Evolutionary conservation across 2,329 filamentous ascomycete species (phyloP).

Genomic region (Epichloe sp.): DNA sequence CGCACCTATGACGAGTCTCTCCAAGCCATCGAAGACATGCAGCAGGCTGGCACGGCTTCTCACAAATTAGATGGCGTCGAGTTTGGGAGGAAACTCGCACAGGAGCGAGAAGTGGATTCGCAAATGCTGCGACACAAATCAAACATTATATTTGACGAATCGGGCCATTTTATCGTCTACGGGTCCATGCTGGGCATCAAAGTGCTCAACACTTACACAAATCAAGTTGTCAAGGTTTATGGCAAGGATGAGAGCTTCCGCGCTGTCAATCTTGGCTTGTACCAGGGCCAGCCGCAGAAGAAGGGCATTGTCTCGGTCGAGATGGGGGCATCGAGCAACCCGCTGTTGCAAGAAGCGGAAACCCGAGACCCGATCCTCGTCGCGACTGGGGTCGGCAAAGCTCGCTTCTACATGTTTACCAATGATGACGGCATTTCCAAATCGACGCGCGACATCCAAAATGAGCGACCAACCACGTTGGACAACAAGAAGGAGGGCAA

Average conservation of each 20-base stretch:
- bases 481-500: constrained; percentile 40
- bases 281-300: constrained; percentile 91
- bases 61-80: constrained; percentile 81
- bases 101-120: constrained; percentile 76
- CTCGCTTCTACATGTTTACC: constrained; percentile 96
- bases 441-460: constrained; percentile 79
- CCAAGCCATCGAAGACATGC: constrained; percentile 81
- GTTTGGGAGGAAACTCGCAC: constrained; percentile 75
- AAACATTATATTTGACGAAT: constrained; percentile 92
- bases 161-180: constrained; percentile 87
- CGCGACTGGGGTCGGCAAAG: constrained; percentile 70
- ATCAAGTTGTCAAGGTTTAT: constrained; percentile 81
- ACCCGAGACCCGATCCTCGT: constrained; percentile 80
- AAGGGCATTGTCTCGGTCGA: constrained; percentile 88
- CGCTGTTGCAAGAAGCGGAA: constrained; percentile 84
- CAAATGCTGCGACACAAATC: constrained; percentile 52
- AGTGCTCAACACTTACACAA: constrained; percentile 90
- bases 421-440: constrained; percentile 77
- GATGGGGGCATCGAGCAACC: constrained; percentile 93
- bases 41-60: constrained; percentile 75
- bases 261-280: constrained; percentile 69
- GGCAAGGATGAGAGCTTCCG: constrained; percentile 82
- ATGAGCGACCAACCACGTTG: constrained; percentile 71
- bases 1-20: constrained; percentile 94
- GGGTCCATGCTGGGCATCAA: constrained; percentile 88